Evolutionary conservation across 352 stramenopile genomes (phyloP), one percentile per base, ranked within the genome.

Genomic region (Phytophthora pistaciae): DNA sequence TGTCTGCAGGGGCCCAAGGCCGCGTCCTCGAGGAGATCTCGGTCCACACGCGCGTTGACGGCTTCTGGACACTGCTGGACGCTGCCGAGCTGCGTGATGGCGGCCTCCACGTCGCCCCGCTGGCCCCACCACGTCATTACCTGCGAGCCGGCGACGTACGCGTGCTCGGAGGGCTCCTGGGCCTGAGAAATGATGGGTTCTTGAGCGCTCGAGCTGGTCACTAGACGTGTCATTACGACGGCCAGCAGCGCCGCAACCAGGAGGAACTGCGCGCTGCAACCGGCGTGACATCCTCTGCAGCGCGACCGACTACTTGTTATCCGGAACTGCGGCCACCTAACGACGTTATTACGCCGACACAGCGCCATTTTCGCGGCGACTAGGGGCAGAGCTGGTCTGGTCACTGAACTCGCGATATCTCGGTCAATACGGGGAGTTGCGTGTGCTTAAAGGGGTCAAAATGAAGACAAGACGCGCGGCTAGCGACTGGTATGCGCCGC

Each of bases 51-150:
- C 18, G 31, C 48, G 60, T 78, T 76, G 36, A 81, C 48, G 50
- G 5, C 52, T 64, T 78, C 70, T 61, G 62, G 52, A 69, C 74
- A 81, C 61, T 73, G 40, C n/a, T 73, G 67, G 18, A 76, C 52
- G 38, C 66, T 59, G 16, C 63, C 74, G 36, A 76, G 60, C 20
- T 63, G 66, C 23, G 48, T n/a, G 9, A 78, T 42, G 3, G 63
- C 62, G 33, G n/a, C 20, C 23, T 42, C 50, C 21, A 70, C 62
- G 33, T 80, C 65, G 18, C 61, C 62, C 1, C 33, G 70, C 31
- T 70, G 53, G 2, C 40, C 61, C 62, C 59, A 68, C 58, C 56
- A 74, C 23, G n/a, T 20, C 56, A 68, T 23, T 20, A 81, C 14
- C 27, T 70, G 60, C 2, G 74, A 74, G 0, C 70, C 66, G 27